phyloP scores from a whole-genome alignment of 768 basidiomycete genomes.

The Calocybe gangraenosa region DNA sequence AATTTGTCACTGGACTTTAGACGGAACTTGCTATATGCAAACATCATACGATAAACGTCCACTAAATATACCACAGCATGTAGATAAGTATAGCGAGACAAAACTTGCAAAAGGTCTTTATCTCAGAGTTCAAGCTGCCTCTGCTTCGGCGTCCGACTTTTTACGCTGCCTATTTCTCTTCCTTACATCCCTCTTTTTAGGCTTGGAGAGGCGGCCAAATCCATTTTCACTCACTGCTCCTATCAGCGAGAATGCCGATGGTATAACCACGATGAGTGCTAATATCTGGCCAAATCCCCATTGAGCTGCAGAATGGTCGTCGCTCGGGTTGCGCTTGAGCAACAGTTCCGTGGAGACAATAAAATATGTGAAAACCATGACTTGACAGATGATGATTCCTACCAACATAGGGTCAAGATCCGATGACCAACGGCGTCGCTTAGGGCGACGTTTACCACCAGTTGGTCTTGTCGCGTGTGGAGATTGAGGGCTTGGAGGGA shows the following conservation, averaged over 20 bases:
- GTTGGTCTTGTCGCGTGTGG: slow-evolving; percentile 1
- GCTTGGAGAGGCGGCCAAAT: slow-evolving; percentile 24
- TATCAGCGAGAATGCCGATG: slow-evolving; percentile 30
- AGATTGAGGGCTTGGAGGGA: not conserved
- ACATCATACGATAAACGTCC: not conserved
- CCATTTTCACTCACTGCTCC: slow-evolving; percentile 29
- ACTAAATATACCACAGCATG: not conserved
- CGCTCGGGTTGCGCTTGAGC: slow-evolving; percentile 25
- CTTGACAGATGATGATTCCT: slow-evolving; percentile 32
- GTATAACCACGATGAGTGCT: slow-evolving; percentile 36
- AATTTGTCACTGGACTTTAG: slow-evolving; percentile 4
- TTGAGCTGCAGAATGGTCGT: slow-evolving; percentile 17
- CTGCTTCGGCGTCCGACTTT: slow-evolving; percentile 1
- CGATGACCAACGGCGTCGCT: slow-evolving; percentile 28
- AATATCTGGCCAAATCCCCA: slow-evolving; percentile 42
- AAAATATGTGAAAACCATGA: slow-evolving; percentile 35
- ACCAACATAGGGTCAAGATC: slow-evolving; percentile 37
- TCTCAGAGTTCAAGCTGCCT: not conserved
- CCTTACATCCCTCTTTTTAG: slow-evolving; percentile 13
- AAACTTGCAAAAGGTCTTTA: too few relatives aligned
- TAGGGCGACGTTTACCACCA: slow-evolving; percentile 22
- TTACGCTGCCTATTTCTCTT: not conserved
- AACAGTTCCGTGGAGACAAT: slow-evolving; percentile 35
- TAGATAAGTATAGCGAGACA: not conserved
- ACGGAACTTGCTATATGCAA: not conserved